Evolutionary conservation across 495 filamentous ascomycete species (phyloP), one percentile per base, ranked within the genome.

Genomic region (Trichocladium uniseriatum): DNA sequence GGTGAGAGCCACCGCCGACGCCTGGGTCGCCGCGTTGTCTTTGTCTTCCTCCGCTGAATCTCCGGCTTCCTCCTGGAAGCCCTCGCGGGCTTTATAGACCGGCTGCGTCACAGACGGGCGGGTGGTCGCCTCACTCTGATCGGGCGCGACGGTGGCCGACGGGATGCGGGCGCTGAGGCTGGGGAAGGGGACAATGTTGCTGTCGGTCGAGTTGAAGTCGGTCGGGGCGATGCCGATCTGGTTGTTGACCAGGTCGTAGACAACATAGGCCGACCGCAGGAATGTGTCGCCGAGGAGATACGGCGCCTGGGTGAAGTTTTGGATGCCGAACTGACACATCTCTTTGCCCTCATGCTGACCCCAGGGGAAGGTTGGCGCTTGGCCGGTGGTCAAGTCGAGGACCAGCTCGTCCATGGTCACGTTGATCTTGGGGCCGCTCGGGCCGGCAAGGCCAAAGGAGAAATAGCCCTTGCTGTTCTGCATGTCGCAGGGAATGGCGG

Each of bases 251-350:
- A 98, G 71, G 57, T 97, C 92, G 61, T 94, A 97, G 0, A 97
- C 94, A 10, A 95, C 87, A 59, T 97, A 98, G 0, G 90, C 89
- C 31, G 83, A 88, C 50, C 92, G 80, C 10, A 98, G 70, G 70
- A 97, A 97, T 0, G 92, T 95, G 64, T 98, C 92, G n/a, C 92
- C 92, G 19, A 98, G 73, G 18, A 95, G 77, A 48, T 73, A 75
- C 3, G 80, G 78, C 11, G 69, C 67, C 5, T 70, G 57, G 38
- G 72, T 80, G 19, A 81, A 78, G 42, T 86, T 83, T 43, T 79
- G 77, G 59, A 97, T 84, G 31, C 89, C 89, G 49, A 91, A 87
- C 49, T 79, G 69, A 60, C 87, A 92, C 1, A 77, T 71, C 0
- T 66, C 60, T 43, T 76, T 67, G 14, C 81, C 84, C 49, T 82